A percentile compares a stretch with the other conserved stretches of the same genome.
Evolutionary conservation across 2,329 filamentous ascomycete genomes (phyloP).

Genomic region (Massarina eburnea): DNA sequence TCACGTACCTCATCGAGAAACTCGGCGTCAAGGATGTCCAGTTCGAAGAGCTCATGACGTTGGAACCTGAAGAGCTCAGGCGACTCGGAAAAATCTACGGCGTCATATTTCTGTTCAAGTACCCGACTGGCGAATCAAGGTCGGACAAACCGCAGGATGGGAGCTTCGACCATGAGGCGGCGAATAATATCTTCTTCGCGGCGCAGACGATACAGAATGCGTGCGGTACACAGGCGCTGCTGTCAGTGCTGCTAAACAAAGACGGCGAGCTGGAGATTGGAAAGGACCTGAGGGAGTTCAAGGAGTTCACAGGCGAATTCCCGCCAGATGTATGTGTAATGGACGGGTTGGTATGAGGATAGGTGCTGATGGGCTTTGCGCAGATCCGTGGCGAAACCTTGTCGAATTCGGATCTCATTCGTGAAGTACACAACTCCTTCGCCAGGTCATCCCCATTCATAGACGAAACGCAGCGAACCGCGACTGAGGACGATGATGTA

Average conservation of each 20-base stretch:
- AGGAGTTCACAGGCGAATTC: conserved; percentile 83
- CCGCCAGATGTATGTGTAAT: conserved; percentile 56
- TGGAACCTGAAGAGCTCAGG: conserved; percentile 74
- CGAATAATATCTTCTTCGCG: conserved; percentile 86
- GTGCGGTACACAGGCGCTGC: conserved; percentile 91
- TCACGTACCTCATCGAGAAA: conserved; percentile 91
- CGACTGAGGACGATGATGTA: conserved; percentile 78
- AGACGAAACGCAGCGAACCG: conserved; percentile 78
- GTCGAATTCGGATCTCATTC: conserved; percentile 63
- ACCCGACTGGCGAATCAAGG: conserved; percentile 70
- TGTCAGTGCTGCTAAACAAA: conserved; percentile 90
- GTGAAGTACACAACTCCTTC: conserved; percentile 83
- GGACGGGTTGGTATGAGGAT: background rate
- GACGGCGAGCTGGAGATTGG: conserved; percentile 72
- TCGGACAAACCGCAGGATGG: conserved; percentile 75
- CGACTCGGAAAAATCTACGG: conserved; percentile 72
- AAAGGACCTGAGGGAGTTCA: conserved; percentile 70
- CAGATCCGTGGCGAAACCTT: conserved; percentile 71
- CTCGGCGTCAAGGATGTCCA: conserved; percentile 92
- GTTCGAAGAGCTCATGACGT: conserved; percentile 91
- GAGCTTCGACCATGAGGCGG: conserved; percentile 72
- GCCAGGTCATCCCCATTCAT: conserved; percentile 86
- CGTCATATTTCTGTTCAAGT: conserved; percentile 99
- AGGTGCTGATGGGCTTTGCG: conserved; percentile 1
- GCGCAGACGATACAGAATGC: conserved; percentile 98